phyloP scores from a whole-genome alignment of 2,329 filamentous ascomycete species.

The Blastomyces emzantsi region DNA sequence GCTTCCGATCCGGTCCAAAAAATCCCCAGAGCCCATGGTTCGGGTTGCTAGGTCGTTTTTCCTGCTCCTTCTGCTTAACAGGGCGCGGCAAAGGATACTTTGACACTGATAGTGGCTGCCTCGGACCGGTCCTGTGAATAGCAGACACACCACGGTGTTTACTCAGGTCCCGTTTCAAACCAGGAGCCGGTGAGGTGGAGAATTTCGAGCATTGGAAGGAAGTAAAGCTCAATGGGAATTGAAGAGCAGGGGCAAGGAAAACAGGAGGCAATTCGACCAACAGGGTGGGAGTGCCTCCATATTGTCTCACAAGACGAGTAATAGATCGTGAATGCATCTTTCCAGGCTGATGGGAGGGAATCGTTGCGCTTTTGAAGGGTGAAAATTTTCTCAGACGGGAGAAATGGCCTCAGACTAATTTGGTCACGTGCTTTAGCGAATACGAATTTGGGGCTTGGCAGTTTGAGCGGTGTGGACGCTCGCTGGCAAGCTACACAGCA shows the following conservation, averaged over 20 bases:
- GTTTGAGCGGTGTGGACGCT: not conserved
- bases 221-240: conserved; percentile 10
- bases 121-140: conserved; percentile 65
- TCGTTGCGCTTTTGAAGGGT: not conserved
- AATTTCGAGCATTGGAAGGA: conserved; percentile 14
- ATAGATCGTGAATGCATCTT: conserved; percentile 33
- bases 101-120: conserved; percentile 64
- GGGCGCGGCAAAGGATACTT: conserved; percentile 47
- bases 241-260: conserved; percentile 35
- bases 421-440: conserved; percentile 21
- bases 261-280: conserved; percentile 35
- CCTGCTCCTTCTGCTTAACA: conserved; percentile 46
- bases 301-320: conserved; percentile 27
- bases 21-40: conserved; percentile 90
- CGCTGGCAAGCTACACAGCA: no score
- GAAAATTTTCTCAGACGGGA: conserved; percentile 6
- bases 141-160: conserved; percentile 71
- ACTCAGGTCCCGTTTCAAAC: conserved; percentile 61
- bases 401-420: conserved; percentile 1
- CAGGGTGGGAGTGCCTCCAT: conserved; percentile 24
- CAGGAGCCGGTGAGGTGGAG: conserved; percentile 24
- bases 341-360: not conserved
- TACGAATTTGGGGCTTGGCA: not conserved
- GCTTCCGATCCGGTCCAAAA: conserved; percentile 62
- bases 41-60: conserved; percentile 47